Base-by-base conservation (phyloP, 352 stramenopile genomes). In the Globisporangium solare region DNA sequence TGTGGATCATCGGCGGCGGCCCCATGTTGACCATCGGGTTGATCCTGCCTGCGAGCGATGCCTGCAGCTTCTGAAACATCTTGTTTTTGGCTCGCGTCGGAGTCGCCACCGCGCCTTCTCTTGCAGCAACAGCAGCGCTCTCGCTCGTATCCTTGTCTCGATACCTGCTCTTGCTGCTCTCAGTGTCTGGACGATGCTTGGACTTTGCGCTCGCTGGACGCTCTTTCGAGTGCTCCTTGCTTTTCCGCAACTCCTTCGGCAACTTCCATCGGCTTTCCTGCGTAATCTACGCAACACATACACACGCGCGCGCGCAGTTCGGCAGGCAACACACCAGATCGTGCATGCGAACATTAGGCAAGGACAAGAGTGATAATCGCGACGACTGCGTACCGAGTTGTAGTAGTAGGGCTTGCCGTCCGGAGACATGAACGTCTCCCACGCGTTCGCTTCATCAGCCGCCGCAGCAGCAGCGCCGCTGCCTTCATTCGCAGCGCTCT, bases 371-470 rank as follows among this genome's bases (percentile, higher is more conserved):
- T 15, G 2, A 21, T 14, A 35, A 3, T 5, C 2, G 14, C 15
- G 8, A 47, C 48, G 18, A 35, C 27, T 35, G 27, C 6, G n/a
- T 39, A 72, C 63, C 41, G 73, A 60, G 41, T 89, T 89, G 61
- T 86, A 87, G 56, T 80, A 89, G 58, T 89, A 87, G 12, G 61
- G 50, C 21, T 76, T 72, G 3, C 79, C 79, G 39, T 89, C 79
- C 4, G 76, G 76, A 18, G 78, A 70, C 56, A 67, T 85, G 60
- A 80, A 88, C 52, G 64, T 49, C 60, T 82, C 61, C 78, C 78
- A 89, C 56, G 64, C 63, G 41, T 42, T 55, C 18, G 54, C 62
- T 17, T 27, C 58, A 37, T 51, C 53, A 37, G 43, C 47, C 53
- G 43, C 47, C 21, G n/a, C 46, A 6, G 14, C 46, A 27, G 24